phyloP scores from a whole-genome alignment of 345 rosid species.

The Eucalyptus marginata region DNA sequence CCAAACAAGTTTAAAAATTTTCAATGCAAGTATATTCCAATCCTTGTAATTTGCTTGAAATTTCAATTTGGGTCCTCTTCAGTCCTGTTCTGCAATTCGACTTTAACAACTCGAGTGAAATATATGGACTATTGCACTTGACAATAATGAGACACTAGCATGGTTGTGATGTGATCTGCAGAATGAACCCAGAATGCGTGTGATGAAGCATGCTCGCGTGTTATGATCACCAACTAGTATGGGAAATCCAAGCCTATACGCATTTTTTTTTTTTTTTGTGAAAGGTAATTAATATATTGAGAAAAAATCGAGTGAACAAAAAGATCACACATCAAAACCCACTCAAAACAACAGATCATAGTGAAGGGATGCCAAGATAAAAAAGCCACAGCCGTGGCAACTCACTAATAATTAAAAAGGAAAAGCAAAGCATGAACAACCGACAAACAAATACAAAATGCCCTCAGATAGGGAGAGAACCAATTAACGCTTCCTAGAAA shows the following conservation, averaged over 20 bases:
- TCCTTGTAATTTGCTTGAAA: neutral
- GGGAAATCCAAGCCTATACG: neutral
- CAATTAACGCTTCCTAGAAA: too few species aligned
- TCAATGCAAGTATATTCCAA: neutral
- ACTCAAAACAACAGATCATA: too few species aligned
- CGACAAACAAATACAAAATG: too few species aligned
- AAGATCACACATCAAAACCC: too few species aligned
- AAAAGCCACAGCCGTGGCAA: too few species aligned
- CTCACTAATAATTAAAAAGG: too few species aligned
- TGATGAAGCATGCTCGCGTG: neutral
- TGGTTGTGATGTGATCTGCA: neutral
- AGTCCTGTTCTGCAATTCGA: neutral
- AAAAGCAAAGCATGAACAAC: too few species aligned
- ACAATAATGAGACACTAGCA: neutral
- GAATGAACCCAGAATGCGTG: neutral
- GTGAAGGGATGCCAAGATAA: too few species aligned
- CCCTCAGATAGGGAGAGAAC: too few species aligned
- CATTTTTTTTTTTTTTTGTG: too few species aligned
- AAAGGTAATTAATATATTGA: too few species aligned
- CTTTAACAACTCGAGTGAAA: neutral
- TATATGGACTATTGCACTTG: neutral
- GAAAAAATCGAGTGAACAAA: too few species aligned
- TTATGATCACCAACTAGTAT: neutral
- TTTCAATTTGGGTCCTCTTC: neutral
- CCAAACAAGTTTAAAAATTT: neutral